These are phyloP conservation scores for Calonectria crousiana DNA, from an alignment of 2,329 filamentous ascomycete genomes.

Conservation along the genomic window DNA sequence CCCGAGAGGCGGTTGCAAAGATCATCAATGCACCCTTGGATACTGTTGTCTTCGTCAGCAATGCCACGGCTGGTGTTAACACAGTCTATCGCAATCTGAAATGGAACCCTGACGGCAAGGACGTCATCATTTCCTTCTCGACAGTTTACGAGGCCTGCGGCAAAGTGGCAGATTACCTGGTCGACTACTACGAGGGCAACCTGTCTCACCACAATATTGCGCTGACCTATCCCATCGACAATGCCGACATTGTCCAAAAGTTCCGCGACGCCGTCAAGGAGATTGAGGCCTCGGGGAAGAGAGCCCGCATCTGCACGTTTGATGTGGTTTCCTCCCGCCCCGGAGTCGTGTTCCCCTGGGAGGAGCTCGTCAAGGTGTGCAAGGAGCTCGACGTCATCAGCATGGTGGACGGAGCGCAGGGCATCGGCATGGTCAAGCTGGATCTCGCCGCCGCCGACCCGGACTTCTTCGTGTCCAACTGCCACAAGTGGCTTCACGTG, in stretches of 20 bases:
- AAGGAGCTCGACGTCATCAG: conserved; percentile 76
- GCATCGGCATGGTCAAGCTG: conserved; percentile 81
- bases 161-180: conserved; percentile 77
- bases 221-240: conserved; percentile 76
- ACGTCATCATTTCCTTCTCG: conserved; percentile 83
- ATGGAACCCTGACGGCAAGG: conserved; percentile 77
- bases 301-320: conserved; percentile 75
- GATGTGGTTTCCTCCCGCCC: conserved; percentile 86
- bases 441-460: conserved; percentile 76
- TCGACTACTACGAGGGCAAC: conserved; percentile 70
- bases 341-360: conserved; percentile 84
- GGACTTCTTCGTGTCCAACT: conserved; percentile 90
- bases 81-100: conserved; percentile 81
- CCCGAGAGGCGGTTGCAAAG: conserved; percentile 75
- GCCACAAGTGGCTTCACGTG: conserved; percentile 89
- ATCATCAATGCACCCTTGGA: conserved; percentile 75
- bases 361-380: conserved; percentile 74
- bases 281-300: conserved; percentile 68
- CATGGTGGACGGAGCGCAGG: conserved; percentile 87
- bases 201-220: conserved; percentile 66
- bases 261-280: conserved; percentile 71
- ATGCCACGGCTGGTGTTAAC: conserved; percentile 84
- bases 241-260: conserved; percentile 71
- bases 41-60: conserved; percentile 81
- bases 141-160: conserved; percentile 85